Evolutionary conservation across 2,329 filamentous ascomycete species (phyloP).

Genomic region (Beauveria medogensis): DNA sequence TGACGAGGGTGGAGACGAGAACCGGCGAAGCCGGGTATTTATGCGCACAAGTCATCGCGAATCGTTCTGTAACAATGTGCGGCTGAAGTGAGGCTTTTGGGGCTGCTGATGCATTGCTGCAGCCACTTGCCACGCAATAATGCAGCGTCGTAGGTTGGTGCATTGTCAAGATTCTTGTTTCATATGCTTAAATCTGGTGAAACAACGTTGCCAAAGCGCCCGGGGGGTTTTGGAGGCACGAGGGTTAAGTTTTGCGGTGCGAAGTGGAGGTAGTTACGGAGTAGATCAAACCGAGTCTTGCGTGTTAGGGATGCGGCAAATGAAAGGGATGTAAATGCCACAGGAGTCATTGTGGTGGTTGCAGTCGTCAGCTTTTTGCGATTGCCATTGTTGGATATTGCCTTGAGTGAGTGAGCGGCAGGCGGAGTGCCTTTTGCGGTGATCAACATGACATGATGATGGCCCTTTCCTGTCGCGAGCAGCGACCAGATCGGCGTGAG

Average conservation of each 20-base stretch:
- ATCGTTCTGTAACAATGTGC: background rate
- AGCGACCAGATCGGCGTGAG: conserved; percentile 3
- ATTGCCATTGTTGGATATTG: background rate
- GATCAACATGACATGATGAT: background rate
- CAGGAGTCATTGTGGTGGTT: background rate
- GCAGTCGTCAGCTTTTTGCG: background rate
- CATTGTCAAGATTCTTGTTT: background rate
- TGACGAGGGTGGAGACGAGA: background rate
- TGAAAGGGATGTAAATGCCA: background rate
- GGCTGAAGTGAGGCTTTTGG: conserved; percentile 7
- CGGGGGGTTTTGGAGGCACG: background rate
- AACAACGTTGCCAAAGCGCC: background rate
- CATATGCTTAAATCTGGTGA: background rate
- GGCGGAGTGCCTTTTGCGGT: background rate
- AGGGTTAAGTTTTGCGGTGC: background rate
- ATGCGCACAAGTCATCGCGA: background rate
- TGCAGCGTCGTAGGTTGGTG: background rate
- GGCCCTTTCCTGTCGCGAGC: conserved; percentile 1
- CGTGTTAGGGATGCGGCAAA: background rate
- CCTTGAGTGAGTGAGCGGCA: background rate
- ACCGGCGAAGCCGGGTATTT: background rate
- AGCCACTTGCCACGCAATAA: conserved; percentile 2
- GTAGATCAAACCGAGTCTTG: background rate
- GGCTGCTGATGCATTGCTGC: conserved; percentile 1
- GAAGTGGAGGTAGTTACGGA: background rate